These are phyloP conservation scores for Amaranthus tricolor DNA, from an alignment of 179 eudicot genomes.

Conservation along the genomic window DNA sequence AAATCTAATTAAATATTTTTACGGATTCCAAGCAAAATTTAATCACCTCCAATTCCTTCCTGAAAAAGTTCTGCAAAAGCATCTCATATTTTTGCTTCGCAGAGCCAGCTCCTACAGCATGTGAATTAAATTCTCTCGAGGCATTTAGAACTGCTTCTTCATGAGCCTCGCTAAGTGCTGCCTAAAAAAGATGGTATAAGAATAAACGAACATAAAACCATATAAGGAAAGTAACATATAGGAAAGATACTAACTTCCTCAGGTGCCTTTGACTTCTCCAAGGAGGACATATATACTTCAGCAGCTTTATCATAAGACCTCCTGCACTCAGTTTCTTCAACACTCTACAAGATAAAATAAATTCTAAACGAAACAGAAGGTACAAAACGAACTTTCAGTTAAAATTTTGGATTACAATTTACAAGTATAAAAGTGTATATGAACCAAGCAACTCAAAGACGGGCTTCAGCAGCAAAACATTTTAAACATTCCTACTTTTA, in stretches of 20 bases:
- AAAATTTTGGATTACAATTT: background rate
- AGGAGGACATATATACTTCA: constrained; percentile 70
- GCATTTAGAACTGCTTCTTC: constrained; percentile 84
- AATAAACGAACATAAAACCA: constrained; percentile 12
- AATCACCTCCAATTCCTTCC: constrained; percentile 85
- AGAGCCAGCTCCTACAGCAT: constrained; percentile 84
- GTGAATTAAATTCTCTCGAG: constrained; percentile 50
- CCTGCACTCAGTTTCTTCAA: constrained; percentile 97
- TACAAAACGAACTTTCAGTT: background rate
- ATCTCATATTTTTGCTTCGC: constrained; percentile 76
- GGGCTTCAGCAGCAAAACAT: no score
- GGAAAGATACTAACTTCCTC: constrained; percentile 67
- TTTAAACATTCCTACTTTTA: no score
- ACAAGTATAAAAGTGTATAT: constrained; percentile 6
- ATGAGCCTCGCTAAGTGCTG: constrained; percentile 78
- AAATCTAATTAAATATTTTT: no score
- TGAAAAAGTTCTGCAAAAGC: constrained; percentile 61
- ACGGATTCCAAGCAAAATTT: background rate
- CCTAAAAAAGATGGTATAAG: constrained; percentile 44
- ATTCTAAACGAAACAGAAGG: constrained; percentile 7
- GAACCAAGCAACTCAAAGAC: background rate
- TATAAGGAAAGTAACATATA: background rate
- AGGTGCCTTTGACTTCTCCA: constrained; percentile 80
- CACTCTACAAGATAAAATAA: constrained; percentile 52
- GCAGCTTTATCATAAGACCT: constrained; percentile 80